Percentiles rank a stretch among this genome's conserved stretches.
phyloP scores from a whole-genome alignment of 345 rosid species.

The Aquilaria sinensis region DNA sequence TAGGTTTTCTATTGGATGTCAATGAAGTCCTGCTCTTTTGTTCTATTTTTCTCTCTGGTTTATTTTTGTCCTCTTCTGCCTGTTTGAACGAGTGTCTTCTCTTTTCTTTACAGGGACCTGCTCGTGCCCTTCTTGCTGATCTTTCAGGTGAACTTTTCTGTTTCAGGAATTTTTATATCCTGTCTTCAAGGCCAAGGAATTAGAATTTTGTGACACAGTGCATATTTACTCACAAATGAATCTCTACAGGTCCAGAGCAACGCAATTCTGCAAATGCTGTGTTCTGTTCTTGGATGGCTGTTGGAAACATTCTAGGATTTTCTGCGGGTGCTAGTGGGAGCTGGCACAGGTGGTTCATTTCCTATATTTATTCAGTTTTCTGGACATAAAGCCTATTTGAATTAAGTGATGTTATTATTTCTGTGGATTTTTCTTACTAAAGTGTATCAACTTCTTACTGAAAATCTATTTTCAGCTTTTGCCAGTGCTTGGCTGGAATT shows the following conservation, averaged over 20 bases:
- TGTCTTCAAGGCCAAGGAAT: conserved; percentile 2
- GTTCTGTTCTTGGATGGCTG: conserved; percentile 98
- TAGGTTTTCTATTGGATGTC: no score
- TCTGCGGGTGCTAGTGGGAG: conserved; percentile 94
- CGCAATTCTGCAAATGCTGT: conserved; percentile 89
- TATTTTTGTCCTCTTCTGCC: background rate
- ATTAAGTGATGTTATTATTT: background rate
- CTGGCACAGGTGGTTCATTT: conserved; percentile 67
- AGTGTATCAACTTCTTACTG: background rate
- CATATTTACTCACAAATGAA: background rate
- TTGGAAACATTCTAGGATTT: conserved; percentile 92
- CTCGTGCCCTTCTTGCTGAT: conserved; percentile 97
- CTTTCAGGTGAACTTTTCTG: conserved; percentile 47
- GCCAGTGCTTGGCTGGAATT: no score
- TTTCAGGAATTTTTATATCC: background rate
- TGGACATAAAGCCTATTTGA: conserved; percentile 5
- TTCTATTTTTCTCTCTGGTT: background rate
- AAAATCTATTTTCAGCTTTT: no score
- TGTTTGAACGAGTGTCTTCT: conserved; percentile 12
- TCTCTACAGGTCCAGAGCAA: conserved; percentile 77
- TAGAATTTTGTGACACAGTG: background rate
- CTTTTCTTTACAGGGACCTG: conserved; percentile 67
- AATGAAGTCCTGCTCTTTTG: no score
- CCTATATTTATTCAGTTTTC: background rate
- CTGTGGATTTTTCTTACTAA: conserved; percentile 10